Percentiles rank a stretch among this genome's conserved stretches.
Evolutionary conservation across 805 yeast genomes (phyloP).

Genomic region (Nakazawaea ishiwadae): DNA sequence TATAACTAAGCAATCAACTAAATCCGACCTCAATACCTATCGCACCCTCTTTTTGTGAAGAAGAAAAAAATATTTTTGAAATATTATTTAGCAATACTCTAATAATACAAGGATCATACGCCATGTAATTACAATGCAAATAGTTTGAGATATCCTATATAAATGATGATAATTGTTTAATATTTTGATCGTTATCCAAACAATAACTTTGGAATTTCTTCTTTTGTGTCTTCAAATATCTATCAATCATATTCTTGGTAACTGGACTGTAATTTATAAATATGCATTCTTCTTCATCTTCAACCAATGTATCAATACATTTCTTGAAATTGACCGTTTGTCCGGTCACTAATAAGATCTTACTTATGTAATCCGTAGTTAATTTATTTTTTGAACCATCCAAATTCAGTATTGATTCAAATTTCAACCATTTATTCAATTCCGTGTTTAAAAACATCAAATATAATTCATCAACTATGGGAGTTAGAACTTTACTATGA

Average conservation of each 20-base stretch:
- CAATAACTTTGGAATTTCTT: not conserved
- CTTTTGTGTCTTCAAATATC: constrained; percentile 9
- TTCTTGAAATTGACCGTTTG: constrained; percentile 27
- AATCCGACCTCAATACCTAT: too few relatives aligned
- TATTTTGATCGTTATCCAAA: not conserved
- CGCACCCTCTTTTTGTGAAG: too few relatives aligned
- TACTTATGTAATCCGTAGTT: constrained; percentile 19
- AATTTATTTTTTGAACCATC: constrained; percentile 20
- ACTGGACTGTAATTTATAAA: constrained; percentile 27
- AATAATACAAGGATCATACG: too few relatives aligned
- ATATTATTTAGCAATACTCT: too few relatives aligned
- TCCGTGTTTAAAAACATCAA: constrained; percentile 10
- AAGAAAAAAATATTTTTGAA: too few relatives aligned
- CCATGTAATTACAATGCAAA: not conserved
- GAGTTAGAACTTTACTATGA: constrained; percentile 26
- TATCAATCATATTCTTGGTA: constrained; percentile 22
- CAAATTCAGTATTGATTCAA: constrained; percentile 26
- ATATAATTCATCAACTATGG: constrained; percentile 21
- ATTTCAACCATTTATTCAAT: constrained; percentile 13
- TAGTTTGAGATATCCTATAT: too few relatives aligned
- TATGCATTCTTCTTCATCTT: constrained; percentile 12
- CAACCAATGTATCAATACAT: constrained; percentile 22
- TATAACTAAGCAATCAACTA: too few relatives aligned
- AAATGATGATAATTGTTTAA: too few relatives aligned
- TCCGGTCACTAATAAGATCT: constrained; percentile 25